phyloP scores from a whole-genome alignment of 2,329 filamentous ascomycete species.

The Drechslerella stenobrocha region DNA sequence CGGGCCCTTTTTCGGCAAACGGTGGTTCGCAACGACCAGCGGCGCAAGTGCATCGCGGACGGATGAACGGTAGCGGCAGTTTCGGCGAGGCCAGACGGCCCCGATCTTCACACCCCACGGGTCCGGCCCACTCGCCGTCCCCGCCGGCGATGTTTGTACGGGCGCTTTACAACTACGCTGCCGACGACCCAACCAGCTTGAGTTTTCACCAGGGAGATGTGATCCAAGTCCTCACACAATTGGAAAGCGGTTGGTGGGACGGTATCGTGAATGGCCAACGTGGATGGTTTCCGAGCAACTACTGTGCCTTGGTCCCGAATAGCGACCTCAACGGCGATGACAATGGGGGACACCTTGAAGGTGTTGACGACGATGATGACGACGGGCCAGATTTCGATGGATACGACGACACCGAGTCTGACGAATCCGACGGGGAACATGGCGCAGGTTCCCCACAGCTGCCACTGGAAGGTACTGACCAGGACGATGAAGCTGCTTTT shows the following conservation, averaged over 20 bases:
- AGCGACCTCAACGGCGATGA: conserved; percentile 72
- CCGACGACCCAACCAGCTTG: conserved; percentile 92
- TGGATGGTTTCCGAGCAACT: conserved; percentile 99
- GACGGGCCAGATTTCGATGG: conserved; percentile 70
- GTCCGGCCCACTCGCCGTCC: conserved; percentile 55
- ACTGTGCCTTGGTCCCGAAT: conserved; percentile 82
- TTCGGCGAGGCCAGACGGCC: conserved; percentile 33
- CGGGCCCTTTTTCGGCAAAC: conserved; percentile 42
- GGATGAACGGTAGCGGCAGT: conserved; percentile 62
- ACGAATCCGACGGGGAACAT: conserved; percentile 60
- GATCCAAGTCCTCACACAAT: conserved; percentile 96
- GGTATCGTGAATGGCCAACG: conserved; percentile 94
- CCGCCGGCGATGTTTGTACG: conserved; percentile 82
- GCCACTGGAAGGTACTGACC: conserved; percentile 69
- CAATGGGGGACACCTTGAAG: conserved; percentile 63
- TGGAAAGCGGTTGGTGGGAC: conserved; percentile 99
- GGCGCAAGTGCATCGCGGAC: conserved; percentile 31
- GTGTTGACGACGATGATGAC: conserved; percentile 69
- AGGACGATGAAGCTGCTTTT: conserved; percentile 83
- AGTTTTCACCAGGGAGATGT: conserved; percentile 97
- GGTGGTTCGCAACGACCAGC: conserved; percentile 35
- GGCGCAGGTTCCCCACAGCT: conserved; percentile 59
- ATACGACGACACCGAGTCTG: conserved; percentile 61
- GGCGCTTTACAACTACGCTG: conserved; percentile 95
- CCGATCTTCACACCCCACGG: conserved; percentile 43